Conservation (phyloP, 768 basidiomycete species). For the Pulveroboletus frians region DNA sequence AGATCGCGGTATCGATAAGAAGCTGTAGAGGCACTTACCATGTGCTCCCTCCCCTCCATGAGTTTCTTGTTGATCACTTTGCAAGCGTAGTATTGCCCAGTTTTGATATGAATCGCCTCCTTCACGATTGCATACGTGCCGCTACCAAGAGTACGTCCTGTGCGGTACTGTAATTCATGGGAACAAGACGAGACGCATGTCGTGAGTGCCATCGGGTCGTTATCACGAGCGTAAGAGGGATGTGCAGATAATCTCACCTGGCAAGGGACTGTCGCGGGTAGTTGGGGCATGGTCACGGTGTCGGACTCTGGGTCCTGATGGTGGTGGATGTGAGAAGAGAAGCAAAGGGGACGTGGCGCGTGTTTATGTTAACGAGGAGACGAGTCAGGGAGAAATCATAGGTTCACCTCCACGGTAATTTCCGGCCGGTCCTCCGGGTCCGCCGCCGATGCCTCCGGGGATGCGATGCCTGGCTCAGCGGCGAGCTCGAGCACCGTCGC, state of each 20-base stretch:
- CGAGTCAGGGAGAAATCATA: not conserved
- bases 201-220: slow-evolving; percentile 5
- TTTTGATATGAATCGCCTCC: slow-evolving; percentile 92
- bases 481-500: slow-evolving; percentile 4
- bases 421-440: slow-evolving; percentile 28
- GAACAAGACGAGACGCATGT: not conserved
- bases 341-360: slow-evolving; percentile 1
- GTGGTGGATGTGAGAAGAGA: slow-evolving; percentile 1
- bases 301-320: slow-evolving; percentile 16
- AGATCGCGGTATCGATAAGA: slow-evolving; percentile 8
- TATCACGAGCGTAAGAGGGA: slow-evolving; percentile 1
- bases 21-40: slow-evolving; percentile 52
- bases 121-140: slow-evolving; percentile 95
- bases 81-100: slow-evolving; percentile 93
- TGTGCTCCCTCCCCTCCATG: slow-evolving; percentile 96
- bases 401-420: slow-evolving; percentile 15
- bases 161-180: slow-evolving; percentile 58
- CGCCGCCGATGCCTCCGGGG: slow-evolving; percentile 18
- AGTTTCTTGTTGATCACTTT: slow-evolving; percentile 99
- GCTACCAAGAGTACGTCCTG: slow-evolving; percentile 82
- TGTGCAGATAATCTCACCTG: slow-evolving; percentile 32
- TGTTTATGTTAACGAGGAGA: slow-evolving; percentile 17
- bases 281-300: slow-evolving; percentile 25
- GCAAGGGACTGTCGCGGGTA: slow-evolving; percentile 40
- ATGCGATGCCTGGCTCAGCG: slow-evolving; percentile 18